Evolutionary conservation across 805 yeast genomes (phyloP).

Genomic region (Debaryomyces maramus): DNA sequence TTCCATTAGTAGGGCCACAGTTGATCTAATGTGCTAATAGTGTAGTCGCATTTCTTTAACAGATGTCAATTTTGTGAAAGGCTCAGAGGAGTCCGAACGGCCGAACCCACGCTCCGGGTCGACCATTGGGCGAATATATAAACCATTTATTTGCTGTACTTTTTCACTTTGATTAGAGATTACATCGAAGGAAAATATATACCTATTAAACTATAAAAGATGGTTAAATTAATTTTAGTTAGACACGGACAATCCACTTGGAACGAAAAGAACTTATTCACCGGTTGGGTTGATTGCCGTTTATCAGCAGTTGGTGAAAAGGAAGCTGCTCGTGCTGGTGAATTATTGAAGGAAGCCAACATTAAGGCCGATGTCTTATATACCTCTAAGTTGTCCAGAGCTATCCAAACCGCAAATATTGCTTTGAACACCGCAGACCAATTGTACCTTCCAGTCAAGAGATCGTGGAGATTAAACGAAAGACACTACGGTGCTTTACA

Average conservation of each 20-base stretch:
- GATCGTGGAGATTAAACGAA: conserved; percentile 98
- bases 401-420: conserved; percentile 95
- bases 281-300: conserved; percentile 97
- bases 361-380: conserved; percentile 82
- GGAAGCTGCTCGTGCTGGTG: conserved; percentile 95
- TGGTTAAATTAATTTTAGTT: conserved; percentile 77
- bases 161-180: background rate
- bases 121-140: conserved; percentile 3
- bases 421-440: conserved; percentile 88
- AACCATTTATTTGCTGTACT: background rate
- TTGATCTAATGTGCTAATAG: too few relatives aligned
- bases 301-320: conserved; percentile 80
- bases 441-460: conserved; percentile 84
- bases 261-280: conserved; percentile 97
- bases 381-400: conserved; percentile 91
- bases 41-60: too few relatives aligned
- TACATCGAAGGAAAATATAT: background rate
- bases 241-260: conserved; percentile 99
- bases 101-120: conserved; percentile 9
- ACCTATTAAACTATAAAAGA: conserved; percentile 12
- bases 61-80: too few relatives aligned
- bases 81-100: conserved; percentile 12
- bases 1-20: too few relatives aligned
- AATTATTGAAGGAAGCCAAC: conserved; percentile 81
- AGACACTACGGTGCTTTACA: conserved; percentile 99